Evolutionary conservation across 495 filamentous ascomycete species (phyloP).

Genomic region (Talaromyces liani): DNA sequence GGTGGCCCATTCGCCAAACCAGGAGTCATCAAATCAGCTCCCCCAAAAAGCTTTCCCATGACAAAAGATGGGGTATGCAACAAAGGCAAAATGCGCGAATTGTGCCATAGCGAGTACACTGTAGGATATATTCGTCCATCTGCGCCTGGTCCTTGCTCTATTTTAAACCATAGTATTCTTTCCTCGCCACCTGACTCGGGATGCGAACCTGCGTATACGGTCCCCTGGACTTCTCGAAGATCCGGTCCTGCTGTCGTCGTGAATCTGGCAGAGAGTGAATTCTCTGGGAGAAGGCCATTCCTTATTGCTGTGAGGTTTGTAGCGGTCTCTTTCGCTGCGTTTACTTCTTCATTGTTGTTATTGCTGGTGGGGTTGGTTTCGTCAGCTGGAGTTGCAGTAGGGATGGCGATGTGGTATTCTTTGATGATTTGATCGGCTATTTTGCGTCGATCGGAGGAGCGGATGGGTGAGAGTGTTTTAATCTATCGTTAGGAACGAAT

Average conservation of each 20-base stretch:
- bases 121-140: conserved; percentile 54
- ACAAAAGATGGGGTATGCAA: conserved; percentile 57
- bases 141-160: conserved; percentile 48
- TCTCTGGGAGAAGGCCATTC: conserved; percentile 59
- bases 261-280: conserved; percentile 56
- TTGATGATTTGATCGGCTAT: conserved; percentile 64
- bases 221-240: conserved; percentile 55
- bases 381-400: conserved; percentile 26
- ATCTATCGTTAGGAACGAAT: conserved; percentile 33
- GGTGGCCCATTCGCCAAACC: conserved; percentile 63
- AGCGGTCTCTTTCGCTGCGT: conserved; percentile 26
- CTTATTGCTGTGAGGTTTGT: conserved; percentile 47
- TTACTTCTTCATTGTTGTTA: conserved; percentile 22
- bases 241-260: conserved; percentile 63
- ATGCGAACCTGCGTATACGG: conserved; percentile 57
- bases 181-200: conserved; percentile 42
- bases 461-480: conserved; percentile 60
- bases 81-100: conserved; percentile 53
- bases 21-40: conserved; percentile 71
- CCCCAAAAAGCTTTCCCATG: conserved; percentile 54
- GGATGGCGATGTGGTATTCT: conserved; percentile 47
- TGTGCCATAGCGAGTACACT: conserved; percentile 63
- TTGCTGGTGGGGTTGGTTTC: conserved; percentile 5
- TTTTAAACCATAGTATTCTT: conserved; percentile 62
- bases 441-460: conserved; percentile 64